Evolutionary conservation across 108 stramenopile genomes (phyloP).

Genomic region (Bacterosira constricta): DNA sequence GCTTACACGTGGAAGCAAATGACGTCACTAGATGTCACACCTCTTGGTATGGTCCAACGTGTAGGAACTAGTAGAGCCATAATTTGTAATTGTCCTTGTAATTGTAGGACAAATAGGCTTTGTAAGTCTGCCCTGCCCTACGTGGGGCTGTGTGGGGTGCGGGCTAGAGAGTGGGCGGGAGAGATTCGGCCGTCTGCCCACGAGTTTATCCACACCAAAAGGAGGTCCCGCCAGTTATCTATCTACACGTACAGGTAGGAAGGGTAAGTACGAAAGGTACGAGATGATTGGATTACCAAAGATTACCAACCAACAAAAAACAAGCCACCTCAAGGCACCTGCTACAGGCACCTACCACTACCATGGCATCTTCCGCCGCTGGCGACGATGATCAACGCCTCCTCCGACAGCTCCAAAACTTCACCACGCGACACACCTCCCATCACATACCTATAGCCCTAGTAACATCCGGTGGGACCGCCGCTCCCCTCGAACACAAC

Average conservation of each 20-base stretch:
- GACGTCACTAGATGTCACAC: no score
- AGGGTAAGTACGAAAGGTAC: background rate
- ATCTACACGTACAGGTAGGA: background rate
- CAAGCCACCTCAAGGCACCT: background rate
- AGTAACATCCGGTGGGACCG: conserved; percentile 89
- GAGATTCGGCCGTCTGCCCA: no score
- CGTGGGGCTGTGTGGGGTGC: no score
- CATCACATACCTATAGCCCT: conserved; percentile 85
- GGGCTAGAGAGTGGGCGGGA: no score
- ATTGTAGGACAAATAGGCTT: no score
- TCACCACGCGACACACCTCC: conserved; percentile 61
- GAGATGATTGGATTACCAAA: background rate
- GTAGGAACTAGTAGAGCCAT: no score
- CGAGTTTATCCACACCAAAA: no score
- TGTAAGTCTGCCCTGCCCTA: no score
- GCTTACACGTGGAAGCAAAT: no score
- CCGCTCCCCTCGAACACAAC: conserved; percentile 85
- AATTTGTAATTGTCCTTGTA: no score
- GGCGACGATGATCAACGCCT: conserved; percentile 10
- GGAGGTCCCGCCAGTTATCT: no score
- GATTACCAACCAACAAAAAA: background rate
- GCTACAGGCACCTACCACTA: background rate
- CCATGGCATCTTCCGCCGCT: conserved; percentile 9
- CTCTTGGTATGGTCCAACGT: no score
- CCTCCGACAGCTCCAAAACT: conserved; percentile 41